These are phyloP conservation scores for Pistacia integerrima DNA, from an alignment of 345 rosid species.

Conservation along the genomic window DNA sequence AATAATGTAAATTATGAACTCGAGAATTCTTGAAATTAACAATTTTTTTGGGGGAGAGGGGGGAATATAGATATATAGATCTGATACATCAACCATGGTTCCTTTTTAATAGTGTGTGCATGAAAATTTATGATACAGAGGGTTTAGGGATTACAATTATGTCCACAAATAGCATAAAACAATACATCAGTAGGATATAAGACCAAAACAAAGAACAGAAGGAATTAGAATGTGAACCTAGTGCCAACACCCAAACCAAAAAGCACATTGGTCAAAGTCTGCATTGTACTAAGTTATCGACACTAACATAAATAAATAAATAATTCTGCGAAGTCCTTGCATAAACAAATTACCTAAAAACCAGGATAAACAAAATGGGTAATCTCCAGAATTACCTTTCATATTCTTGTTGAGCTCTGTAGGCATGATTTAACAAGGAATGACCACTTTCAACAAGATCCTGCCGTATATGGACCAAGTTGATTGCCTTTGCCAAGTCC, in stretches of 20 bases:
- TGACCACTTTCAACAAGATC: slow-evolving; percentile 92
- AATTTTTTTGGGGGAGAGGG: too few relatives aligned
- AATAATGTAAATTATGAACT: neutral
- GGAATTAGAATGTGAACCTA: neutral
- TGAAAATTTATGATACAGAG: neutral
- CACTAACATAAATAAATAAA: neutral
- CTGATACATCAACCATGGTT: too few relatives aligned
- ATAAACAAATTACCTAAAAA: slow-evolving; percentile 10
- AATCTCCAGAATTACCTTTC: slow-evolving; percentile 57
- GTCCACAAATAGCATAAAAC: neutral
- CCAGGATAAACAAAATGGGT: slow-evolving; percentile 10
- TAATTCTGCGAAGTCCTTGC: neutral
- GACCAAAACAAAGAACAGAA: neutral
- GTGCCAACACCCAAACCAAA: neutral
- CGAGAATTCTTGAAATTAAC: neutral
- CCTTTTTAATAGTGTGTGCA: too few relatives aligned
- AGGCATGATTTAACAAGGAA: slow-evolving; percentile 75
- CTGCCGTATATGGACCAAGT: slow-evolving; percentile 73
- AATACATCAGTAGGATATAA: neutral
- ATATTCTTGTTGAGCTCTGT: slow-evolving; percentile 80
- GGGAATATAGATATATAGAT: too few relatives aligned
- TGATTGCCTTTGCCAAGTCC: slow-evolving; percentile 86
- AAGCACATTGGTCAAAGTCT: neutral
- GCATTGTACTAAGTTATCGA: neutral
- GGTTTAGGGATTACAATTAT: neutral